Evolutionary conservation across 768 basidiomycete genomes (phyloP).

Genomic region (Lactifluus piperatus): DNA sequence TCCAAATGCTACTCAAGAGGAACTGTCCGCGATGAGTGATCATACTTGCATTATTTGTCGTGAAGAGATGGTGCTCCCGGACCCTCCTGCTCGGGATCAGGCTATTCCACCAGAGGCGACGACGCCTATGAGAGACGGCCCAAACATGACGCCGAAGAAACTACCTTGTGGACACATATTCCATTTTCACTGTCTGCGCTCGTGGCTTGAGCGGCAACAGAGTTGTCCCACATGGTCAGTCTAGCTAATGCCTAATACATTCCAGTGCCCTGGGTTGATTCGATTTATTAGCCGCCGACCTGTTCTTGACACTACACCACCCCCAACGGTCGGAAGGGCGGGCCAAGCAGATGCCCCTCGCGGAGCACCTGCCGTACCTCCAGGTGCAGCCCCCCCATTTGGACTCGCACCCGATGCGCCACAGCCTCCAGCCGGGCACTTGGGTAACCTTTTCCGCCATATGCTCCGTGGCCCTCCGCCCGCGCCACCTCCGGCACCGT

Average conservation of each 20-base stretch:
- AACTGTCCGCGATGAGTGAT: slow-evolving; percentile 74
- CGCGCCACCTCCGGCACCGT: slow-evolving; percentile 17
- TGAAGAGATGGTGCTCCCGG: slow-evolving; percentile 73
- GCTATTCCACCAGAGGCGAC: slow-evolving; percentile 20
- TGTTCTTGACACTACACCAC: slow-evolving; percentile 12
- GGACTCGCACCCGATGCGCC: slow-evolving; percentile 31
- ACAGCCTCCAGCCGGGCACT: slow-evolving; percentile 28
- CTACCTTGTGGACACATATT: slow-evolving; percentile 96
- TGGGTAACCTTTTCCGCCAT: slow-evolving; percentile 19
- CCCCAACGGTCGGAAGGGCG: slow-evolving; percentile 8
- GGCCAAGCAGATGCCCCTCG: slow-evolving; percentile 14
- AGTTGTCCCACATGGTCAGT: slow-evolving; percentile 96
- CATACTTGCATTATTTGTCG: slow-evolving; percentile 96
- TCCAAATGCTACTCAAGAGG: slow-evolving; percentile 83
- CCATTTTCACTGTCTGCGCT: slow-evolving; percentile 94
- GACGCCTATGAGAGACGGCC: slow-evolving; percentile 44
- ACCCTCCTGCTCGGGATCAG: slow-evolving; percentile 18
- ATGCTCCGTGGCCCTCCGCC: slow-evolving; percentile 17
- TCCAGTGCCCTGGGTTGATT: background rate
- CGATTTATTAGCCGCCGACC: slow-evolving; percentile 18
- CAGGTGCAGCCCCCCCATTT: slow-evolving; percentile 26
- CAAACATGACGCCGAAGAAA: slow-evolving; percentile 95
- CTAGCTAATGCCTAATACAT: background rate
- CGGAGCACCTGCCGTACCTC: slow-evolving; percentile 24
- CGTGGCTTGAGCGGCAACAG: slow-evolving; percentile 97